A percentile compares a stretch with the other conserved stretches of the same genome.
Conservation (phyloP, 2,329 filamentous ascomycete species). For the Scedosporium apiospermum region DNA sequence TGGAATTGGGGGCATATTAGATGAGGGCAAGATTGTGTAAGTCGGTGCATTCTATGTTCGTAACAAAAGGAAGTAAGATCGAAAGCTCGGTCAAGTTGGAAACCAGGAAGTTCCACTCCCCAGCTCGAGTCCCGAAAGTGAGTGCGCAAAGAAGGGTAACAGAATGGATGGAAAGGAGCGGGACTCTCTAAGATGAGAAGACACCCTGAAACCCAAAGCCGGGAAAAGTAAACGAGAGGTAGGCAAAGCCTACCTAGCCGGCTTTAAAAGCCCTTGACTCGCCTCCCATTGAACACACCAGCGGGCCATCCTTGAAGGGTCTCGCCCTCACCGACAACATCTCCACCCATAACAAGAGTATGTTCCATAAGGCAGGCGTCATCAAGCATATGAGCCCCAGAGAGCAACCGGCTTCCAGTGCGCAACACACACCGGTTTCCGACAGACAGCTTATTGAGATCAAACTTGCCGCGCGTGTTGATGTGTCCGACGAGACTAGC, state of each 20-base stretch:
- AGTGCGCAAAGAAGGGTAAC: too few species aligned
- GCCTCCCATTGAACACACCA: conserved; percentile 24
- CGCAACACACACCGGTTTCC: conserved; percentile 42
- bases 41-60: too few species aligned
- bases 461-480: conserved; percentile 47
- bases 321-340: conserved; percentile 38
- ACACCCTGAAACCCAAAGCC: too few species aligned
- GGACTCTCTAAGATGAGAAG: too few species aligned
- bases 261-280: conserved; percentile 5
- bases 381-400: conserved; percentile 41
- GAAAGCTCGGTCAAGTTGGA: too few species aligned
- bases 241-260: too few species aligned
- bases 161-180: too few species aligned
- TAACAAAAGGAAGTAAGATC: too few species aligned
- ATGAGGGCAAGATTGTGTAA: too few species aligned
- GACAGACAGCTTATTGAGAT: conserved; percentile 40
- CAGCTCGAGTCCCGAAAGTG: too few species aligned
- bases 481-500: conserved; percentile 46
- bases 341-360: conserved; percentile 46
- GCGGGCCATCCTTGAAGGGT: conserved; percentile 49
- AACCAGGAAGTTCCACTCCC: too few species aligned
- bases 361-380: conserved; percentile 47
- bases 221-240: too few species aligned
- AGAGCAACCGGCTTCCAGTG: conserved; percentile 40
- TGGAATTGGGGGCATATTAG: not conserved